Evolutionary conservation across 768 basidiomycete species (phyloP).

Genomic region (Hygrocybe coccinea): DNA sequence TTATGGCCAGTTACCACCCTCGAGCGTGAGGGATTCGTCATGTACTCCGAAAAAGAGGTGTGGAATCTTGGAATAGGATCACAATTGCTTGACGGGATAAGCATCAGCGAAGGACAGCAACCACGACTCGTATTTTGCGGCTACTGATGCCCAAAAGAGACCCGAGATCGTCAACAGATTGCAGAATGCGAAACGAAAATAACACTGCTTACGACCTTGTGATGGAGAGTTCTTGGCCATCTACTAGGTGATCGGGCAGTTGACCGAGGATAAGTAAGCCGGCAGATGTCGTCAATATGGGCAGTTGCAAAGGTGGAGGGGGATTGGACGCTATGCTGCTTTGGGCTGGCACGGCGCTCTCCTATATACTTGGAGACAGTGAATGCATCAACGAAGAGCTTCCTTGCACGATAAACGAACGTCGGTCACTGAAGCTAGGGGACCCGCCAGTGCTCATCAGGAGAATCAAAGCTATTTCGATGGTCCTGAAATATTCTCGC

Average conservation of each 20-base stretch:
- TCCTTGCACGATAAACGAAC: conserved; percentile 4
- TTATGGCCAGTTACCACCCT: neutral
- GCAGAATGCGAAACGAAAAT: neutral
- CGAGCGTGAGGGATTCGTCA: neutral
- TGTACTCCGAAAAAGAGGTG: neutral
- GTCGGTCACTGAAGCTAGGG: neutral
- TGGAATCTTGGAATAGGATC: neutral
- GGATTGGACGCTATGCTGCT: neutral
- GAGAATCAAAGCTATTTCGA: neutral
- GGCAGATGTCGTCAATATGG: neutral
- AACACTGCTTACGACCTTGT: neutral
- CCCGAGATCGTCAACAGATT: neutral
- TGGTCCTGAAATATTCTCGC: neutral
- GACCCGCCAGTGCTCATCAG: conserved; percentile 13
- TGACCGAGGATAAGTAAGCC: neutral
- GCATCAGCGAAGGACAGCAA: neutral
- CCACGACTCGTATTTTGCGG: neutral
- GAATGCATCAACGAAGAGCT: conserved; percentile 21
- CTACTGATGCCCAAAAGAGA: neutral
- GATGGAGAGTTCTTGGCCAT: neutral
- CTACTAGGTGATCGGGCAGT: neutral
- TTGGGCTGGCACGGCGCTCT: neutral
- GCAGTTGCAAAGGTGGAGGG: neutral
- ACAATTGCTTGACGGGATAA: neutral
- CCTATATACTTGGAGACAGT: conserved; percentile 18